Conservation (phyloP, 768 basidiomycete species). For the Favolaschia claudopus region DNA sequence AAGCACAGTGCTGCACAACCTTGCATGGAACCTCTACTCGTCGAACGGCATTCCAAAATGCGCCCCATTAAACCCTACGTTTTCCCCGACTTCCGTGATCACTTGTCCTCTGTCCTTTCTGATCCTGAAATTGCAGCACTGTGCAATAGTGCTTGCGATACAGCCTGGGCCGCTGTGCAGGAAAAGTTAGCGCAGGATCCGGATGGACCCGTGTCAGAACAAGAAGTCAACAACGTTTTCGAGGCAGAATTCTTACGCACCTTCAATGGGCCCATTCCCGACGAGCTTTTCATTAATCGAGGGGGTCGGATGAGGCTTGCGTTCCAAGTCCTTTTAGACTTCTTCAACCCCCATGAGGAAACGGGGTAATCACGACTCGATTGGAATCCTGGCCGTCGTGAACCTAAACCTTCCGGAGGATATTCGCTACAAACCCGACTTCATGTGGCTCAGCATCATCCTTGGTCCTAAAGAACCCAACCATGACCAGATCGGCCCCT, state of each 20-base stretch:
- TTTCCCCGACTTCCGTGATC: constrained; percentile 29
- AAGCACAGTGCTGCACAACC: constrained; percentile 11
- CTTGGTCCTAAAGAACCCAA: constrained; percentile 36
- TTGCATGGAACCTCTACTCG: constrained; percentile 16
- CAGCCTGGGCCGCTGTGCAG: constrained; percentile 18
- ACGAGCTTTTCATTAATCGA: constrained; percentile 29
- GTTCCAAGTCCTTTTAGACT: constrained; percentile 36
- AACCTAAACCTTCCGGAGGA: constrained; percentile 40
- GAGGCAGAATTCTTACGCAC: constrained; percentile 36
- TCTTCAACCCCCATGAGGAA: constrained; percentile 38
- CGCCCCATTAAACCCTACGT: constrained; percentile 29
- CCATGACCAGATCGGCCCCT: constrained; percentile 33
- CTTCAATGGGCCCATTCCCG: constrained; percentile 36
- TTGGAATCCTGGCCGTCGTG: constrained; percentile 36
- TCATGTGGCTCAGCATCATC: constrained; percentile 39
- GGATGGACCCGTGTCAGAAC: constrained; percentile 3
- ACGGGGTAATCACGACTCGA: constrained; percentile 28
- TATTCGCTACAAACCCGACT: constrained; percentile 37
- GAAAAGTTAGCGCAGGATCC: neutral
- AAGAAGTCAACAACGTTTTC: constrained; percentile 29
- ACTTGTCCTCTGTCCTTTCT: constrained; percentile 27
- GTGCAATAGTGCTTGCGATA: constrained; percentile 27
- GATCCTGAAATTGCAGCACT: constrained; percentile 24
- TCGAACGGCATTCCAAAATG: constrained; percentile 19
- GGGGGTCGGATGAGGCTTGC: constrained; percentile 26